Evolutionary conservation across 164 flowering plant genomes (phyloP), one percentile per base, ranked within the genome.

Genomic region (Houttuynia cordata): DNA sequence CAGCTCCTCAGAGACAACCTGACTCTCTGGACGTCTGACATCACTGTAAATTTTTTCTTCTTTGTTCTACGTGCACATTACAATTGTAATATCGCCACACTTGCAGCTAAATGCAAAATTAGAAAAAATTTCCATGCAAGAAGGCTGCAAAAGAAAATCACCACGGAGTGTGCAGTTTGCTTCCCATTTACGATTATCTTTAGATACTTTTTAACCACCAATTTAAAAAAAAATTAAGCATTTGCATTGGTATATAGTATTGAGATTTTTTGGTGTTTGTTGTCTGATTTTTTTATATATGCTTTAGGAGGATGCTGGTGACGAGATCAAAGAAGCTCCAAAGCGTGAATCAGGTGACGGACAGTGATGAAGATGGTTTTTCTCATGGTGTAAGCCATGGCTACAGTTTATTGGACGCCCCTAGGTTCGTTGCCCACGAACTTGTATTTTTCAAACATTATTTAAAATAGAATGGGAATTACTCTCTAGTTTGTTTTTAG

Each of bases 1-100:
- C 97, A 89, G 74, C 76, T 89, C 23, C 70, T 89, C 74, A 87
- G 97, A 75, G 97, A 89, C 72, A 89, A 89, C 71, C 87, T 88
- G 58, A 89, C 96, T 53, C 85, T 89, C 10, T 89, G 96, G 96
- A 86, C 96, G 41, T 89, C 96, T 65, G 96, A 89, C 71, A 53
- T 62, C 40, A 19, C n/a, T 56, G 64, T 52, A 57, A 3, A 17
- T 57, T 7, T 39, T 19, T 5, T 45, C 17, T 45, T 45, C 3
- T n/a, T n/a, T 12, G 14, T 45, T 45, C 49, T 45, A 45, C 4
- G 6, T 30, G 6, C 37, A 30, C 37, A n/a, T n/a, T 30, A 30
- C 37, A 30, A 30, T 30, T 6, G 6, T 30, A 30, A 30, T 2
- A 30, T 30, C 37, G 37, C 37, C 37, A 30, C 6, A 30, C 37